Percentiles rank a stretch among this genome's conserved stretches.
These are phyloP conservation scores for Botrytis aclada DNA, from an alignment of 2,329 filamentous ascomycete genomes.

Conservation along the genomic window DNA sequence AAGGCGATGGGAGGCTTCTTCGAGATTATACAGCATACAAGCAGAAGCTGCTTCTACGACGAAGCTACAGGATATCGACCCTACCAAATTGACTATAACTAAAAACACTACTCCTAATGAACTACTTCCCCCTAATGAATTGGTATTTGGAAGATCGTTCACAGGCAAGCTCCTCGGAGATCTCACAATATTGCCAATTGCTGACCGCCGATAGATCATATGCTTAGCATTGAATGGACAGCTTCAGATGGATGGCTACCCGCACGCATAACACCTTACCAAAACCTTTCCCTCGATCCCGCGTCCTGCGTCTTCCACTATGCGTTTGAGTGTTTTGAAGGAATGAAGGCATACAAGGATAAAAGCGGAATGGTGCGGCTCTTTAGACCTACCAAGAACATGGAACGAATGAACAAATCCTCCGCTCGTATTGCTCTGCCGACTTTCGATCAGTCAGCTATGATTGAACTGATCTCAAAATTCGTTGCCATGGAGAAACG, in stretches of 20 bases:
- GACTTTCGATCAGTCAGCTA: constrained; percentile 69
- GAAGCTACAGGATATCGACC: constrained; percentile 67
- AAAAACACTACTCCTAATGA: constrained; percentile 74
- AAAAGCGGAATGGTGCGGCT: constrained; percentile 72
- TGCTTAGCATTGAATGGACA: constrained; percentile 94
- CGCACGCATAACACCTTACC: constrained; percentile 85
- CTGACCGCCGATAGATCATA: constrained; percentile 68
- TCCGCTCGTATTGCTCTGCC: constrained; percentile 88
- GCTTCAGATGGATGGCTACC: constrained; percentile 69
- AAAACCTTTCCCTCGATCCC: constrained; percentile 94
- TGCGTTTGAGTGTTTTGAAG: constrained; percentile 96
- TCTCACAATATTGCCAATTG: not conserved
- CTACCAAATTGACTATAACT: constrained; percentile 70
- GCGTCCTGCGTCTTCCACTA: constrained; percentile 98
- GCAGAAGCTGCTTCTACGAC: constrained; percentile 29
- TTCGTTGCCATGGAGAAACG: constrained; percentile 78
- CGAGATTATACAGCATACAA: constrained; percentile 51
- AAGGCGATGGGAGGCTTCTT: constrained; percentile 36
- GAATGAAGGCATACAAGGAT: constrained; percentile 99
- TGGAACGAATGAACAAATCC: constrained; percentile 90
- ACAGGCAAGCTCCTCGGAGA: constrained; percentile 59
- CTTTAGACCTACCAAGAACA: constrained; percentile 95
- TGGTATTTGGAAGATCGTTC: constrained; percentile 88
- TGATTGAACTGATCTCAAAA: constrained; percentile 78
- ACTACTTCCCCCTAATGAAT: constrained; percentile 70